Base-by-base conservation (phyloP, 192 early-diverging fungal species). In the Coemansia sp. region DNA sequence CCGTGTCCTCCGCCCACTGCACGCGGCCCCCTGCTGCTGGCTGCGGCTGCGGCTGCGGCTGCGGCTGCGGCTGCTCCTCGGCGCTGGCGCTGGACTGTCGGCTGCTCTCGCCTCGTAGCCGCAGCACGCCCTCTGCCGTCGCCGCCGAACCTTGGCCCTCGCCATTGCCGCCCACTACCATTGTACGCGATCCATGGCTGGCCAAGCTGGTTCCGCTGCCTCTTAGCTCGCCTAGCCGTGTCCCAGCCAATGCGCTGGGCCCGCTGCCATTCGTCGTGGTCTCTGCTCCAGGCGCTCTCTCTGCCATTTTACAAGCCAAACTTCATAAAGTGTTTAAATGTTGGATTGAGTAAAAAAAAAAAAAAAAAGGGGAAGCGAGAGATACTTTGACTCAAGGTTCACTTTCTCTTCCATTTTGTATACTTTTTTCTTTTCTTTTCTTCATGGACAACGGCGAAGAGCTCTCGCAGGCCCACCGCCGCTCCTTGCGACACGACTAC, bases 1-100 rank as follows among this genome's bases (percentile, higher is more conserved):
- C 80, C 10, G 73, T 77, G 36, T 67, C 75, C 25, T 58, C 65
- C n/a, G 68, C 60, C 80, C 84, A 85, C 64, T 61, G 70, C 43
- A 85, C 74, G 12, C 13, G 48, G 23, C 23, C 23, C 23, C 8
- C 21, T 48, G 45, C 45, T 14, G 14, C 45, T 50, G 48, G 41
- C 38, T 18, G 26, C 21, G 12, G 25, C 43, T 25, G 36, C 47
- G n/a, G 31, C 12, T n/a, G n/a, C 13, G 23, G 45, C 14, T 42
- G 50, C 14, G 20, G 42, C 43, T 43, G 70, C 16, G 12, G n/a
- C 25, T 8, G 16, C 36, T 38, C 35, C 34, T 39, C 36, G 13
- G 37, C 25, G 18, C 43, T 16, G 13, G 31, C 55, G 16, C 25
- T 33, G 26, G 53, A 31, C 1, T 23, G 36, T 34, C 26, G 47